A percentile compares a stretch with the other conserved stretches of the same genome.
Evolutionary conservation across 441 rosid genomes (phyloP).

Genomic region (Melastoma candidum): DNA sequence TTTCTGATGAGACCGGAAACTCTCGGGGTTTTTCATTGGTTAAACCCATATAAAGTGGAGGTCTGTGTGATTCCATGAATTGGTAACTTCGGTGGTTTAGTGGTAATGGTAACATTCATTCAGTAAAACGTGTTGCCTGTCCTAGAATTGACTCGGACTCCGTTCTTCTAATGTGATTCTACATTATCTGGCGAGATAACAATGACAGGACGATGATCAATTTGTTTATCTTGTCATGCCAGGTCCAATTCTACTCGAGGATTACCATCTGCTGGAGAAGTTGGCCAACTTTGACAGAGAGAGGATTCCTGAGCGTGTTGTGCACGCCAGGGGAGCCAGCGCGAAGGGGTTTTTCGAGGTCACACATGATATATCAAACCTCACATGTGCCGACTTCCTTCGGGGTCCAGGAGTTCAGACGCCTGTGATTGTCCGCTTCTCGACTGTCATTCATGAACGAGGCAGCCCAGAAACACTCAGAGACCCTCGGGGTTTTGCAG

Average conservation of each 20-base stretch:
- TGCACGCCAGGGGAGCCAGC: constrained; percentile 96
- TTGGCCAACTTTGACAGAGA: constrained; percentile 90
- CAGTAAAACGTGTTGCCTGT: too few species aligned
- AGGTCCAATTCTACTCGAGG: constrained; percentile 94
- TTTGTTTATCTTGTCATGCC: constrained; percentile 8
- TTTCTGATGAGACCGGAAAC: too few species aligned
- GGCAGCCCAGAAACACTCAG: constrained; percentile 94
- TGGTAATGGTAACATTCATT: background rate
- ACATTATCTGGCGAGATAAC: background rate
- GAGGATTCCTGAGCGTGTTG: constrained; percentile 93
- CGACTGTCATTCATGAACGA: constrained; percentile 84
- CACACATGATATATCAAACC: constrained; percentile 54
- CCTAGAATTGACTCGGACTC: too few species aligned
- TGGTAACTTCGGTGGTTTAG: background rate
- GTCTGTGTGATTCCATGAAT: background rate
- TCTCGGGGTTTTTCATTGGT: too few species aligned
- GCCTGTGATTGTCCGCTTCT: constrained; percentile 80
- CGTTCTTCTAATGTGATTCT: too few species aligned
- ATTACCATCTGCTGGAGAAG: constrained; percentile 86
- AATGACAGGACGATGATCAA: background rate
- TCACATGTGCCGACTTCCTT: constrained; percentile 89
- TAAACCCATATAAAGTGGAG: background rate
- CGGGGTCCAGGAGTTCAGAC: constrained; percentile 94
- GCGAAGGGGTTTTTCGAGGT: constrained; percentile 62
- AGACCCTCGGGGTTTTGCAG: constrained; percentile 97